phyloP scores from a whole-genome alignment of 1,284 basidiomycete species.

The Cutaneotrichosporon sp. region DNA sequence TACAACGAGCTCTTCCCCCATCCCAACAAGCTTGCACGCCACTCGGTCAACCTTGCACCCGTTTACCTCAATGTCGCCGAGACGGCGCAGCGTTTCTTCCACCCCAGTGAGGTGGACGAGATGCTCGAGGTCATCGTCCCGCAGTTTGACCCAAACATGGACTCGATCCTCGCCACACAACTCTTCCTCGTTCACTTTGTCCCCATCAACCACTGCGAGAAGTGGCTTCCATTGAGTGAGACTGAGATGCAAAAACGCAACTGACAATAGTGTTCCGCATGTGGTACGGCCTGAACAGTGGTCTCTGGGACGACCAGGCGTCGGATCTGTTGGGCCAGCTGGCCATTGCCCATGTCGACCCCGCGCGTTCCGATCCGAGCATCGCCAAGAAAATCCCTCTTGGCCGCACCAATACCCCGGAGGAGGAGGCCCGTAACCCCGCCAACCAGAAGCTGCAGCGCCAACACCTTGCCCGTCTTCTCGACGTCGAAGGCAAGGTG shows the following conservation, averaged over 20 bases:
- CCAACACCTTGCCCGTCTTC: conserved; percentile 29
- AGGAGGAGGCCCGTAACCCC: conserved; percentile 36
- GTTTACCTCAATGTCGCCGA: conserved; percentile 77
- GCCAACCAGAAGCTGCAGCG: conserved; percentile 19
- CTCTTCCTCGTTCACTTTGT: conserved; percentile 76
- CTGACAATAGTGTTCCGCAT: conserved; percentile 57
- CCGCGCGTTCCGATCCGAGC: conserved; percentile 65
- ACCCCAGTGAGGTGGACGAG: conserved; percentile 77
- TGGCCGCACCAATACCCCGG: conserved; percentile 31
- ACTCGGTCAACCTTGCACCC: conserved; percentile 52
- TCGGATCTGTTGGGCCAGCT: conserved; percentile 61
- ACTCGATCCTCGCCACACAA: conserved; percentile 70
- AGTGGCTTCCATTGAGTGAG: conserved; percentile 64
- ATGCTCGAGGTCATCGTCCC: conserved; percentile 69
- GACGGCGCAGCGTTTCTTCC: conserved; percentile 77
- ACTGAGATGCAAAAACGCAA: not conserved
- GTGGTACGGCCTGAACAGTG: conserved; percentile 78
- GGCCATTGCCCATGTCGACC: conserved; percentile 66
- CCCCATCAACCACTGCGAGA: conserved; percentile 69
- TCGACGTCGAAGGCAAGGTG: conserved; percentile 36
- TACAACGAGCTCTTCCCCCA: conserved; percentile 77
- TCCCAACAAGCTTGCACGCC: conserved; percentile 73
- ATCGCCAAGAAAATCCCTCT: conserved; percentile 58
- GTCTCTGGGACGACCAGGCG: conserved; percentile 77
- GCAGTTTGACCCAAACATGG: conserved; percentile 68